These are phyloP conservation scores for Candida xyloterini DNA, from an alignment of 805 yeast genomes.

Conservation along the genomic window DNA sequence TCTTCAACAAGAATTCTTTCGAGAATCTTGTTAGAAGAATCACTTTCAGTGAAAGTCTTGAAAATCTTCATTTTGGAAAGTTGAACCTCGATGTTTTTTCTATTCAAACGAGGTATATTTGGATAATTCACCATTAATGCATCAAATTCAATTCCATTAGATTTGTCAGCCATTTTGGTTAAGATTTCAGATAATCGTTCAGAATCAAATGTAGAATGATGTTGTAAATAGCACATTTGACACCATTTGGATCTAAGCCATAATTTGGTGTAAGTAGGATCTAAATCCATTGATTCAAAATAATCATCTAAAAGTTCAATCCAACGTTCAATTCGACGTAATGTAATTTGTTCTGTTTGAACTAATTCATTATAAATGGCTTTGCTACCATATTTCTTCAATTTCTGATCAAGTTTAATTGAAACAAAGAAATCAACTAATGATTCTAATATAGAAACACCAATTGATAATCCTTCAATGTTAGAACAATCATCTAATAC, in stretches of 20 bases:
- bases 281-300: constrained; percentile 9
- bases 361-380: constrained; percentile 30
- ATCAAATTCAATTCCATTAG: constrained; percentile 23
- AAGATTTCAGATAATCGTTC: constrained; percentile 34
- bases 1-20: constrained; percentile 26
- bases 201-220: constrained; percentile 27
- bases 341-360: constrained; percentile 37
- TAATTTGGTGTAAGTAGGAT: constrained; percentile 7
- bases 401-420: constrained; percentile 24
- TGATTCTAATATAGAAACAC: constrained; percentile 42
- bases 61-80: constrained; percentile 70
- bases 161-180: constrained; percentile 22
- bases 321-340: constrained; percentile 52
- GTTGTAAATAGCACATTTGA: constrained; percentile 42
- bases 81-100: constrained; percentile 52
- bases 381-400: constrained; percentile 21
- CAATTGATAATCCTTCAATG: constrained; percentile 6
- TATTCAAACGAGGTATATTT: constrained; percentile 54
- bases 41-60: constrained; percentile 56
- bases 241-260: constrained; percentile 48
- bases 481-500: background rate
- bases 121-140: constrained; percentile 56
- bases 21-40: constrained; percentile 26
- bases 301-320: constrained; percentile 32
- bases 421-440: constrained; percentile 42